A percentile compares a stretch with the other conserved stretches of the same genome.
phyloP scores from a whole-genome alignment of 371 early-diverging fungal genomes.

The Syncephalis plumigaleata region DNA sequence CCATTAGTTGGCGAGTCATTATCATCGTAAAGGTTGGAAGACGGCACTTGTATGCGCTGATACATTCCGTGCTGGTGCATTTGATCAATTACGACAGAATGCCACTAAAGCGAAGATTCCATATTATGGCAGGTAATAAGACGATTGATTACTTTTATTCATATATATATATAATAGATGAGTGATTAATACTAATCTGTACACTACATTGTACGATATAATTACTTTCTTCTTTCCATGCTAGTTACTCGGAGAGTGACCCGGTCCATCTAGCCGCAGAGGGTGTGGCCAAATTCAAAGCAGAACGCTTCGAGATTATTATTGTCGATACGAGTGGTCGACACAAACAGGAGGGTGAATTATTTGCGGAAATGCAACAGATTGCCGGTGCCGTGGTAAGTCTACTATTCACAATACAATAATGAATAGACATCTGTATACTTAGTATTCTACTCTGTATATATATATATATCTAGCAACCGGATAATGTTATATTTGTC shows the following conservation, averaged over 20 bases:
- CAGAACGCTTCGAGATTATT: conserved; percentile 95
- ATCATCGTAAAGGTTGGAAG: conserved; percentile 96
- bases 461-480: conserved; percentile 28
- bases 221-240: background rate
- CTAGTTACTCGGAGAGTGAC: conserved; percentile 82
- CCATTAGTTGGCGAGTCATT: conserved; percentile 70
- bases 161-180: background rate
- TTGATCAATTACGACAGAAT: conserved; percentile 99
- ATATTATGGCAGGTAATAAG: conserved; percentile 88
- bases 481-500: conserved; percentile 93
- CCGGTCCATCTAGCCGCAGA: conserved; percentile 90
- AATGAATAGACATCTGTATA: background rate
- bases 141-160: background rate
- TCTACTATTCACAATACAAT: background rate
- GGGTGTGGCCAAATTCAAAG: conserved; percentile 93
- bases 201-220: background rate
- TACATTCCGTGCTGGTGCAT: conserved; percentile 99
- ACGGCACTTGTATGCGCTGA: conserved; percentile 97
- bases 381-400: conserved; percentile 69
- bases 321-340: conserved; percentile 99
- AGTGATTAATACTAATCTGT: background rate
- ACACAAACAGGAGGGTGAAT: conserved; percentile 94
- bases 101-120: conserved; percentile 97
- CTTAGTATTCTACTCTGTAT: background rate
- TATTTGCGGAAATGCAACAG: conserved; percentile 98